phyloP scores from a whole-genome alignment of 805 yeast species.

The Candida stauntonica region DNA sequence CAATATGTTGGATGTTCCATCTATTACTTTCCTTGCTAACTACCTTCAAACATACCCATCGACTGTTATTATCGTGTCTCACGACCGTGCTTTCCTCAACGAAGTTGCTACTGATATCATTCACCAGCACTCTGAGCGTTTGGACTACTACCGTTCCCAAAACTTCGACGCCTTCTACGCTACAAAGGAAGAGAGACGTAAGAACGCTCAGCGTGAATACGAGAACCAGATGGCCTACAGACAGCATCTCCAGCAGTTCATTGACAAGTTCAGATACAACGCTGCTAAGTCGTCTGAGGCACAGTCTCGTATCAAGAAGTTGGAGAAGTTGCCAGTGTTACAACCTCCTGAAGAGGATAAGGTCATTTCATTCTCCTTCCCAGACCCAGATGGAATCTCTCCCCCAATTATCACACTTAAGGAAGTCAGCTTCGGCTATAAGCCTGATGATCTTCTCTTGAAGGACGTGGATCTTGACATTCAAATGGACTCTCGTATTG shows the following conservation, averaged over 20 bases:
- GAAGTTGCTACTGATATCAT: slow-evolving; percentile 98
- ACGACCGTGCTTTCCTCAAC: slow-evolving; percentile 93
- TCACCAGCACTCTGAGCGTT: slow-evolving; percentile 94
- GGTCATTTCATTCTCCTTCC: slow-evolving; percentile 79
- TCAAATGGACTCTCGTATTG: slow-evolving; percentile 91
- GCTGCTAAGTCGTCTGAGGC: slow-evolving; percentile 98
- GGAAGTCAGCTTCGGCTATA: slow-evolving; percentile 83
- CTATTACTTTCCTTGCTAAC: slow-evolving; percentile 87
- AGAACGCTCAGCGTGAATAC: slow-evolving; percentile 89
- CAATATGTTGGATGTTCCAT: slow-evolving; percentile 99
- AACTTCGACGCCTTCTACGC: slow-evolving; percentile 90
- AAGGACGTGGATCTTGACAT: slow-evolving; percentile 82
- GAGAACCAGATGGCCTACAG: slow-evolving; percentile 97
- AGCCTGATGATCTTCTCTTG: slow-evolving; percentile 57
- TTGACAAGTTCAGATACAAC: slow-evolving; percentile 94
- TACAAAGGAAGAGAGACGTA: slow-evolving; percentile 92
- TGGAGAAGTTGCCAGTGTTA: slow-evolving; percentile 88
- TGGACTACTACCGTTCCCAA: slow-evolving; percentile 92
- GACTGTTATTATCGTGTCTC: slow-evolving; percentile 93
- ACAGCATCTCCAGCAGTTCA: slow-evolving; percentile 87
- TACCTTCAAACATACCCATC: slow-evolving; percentile 88
- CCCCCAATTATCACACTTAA: slow-evolving; percentile 92
- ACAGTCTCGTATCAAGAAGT: slow-evolving; percentile 93
- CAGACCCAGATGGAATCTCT: slow-evolving; percentile 88
- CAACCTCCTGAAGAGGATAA: slow-evolving; percentile 95